Conservation (phyloP, 768 basidiomycete genomes). For the Tylopilus subfusipes region DNA sequence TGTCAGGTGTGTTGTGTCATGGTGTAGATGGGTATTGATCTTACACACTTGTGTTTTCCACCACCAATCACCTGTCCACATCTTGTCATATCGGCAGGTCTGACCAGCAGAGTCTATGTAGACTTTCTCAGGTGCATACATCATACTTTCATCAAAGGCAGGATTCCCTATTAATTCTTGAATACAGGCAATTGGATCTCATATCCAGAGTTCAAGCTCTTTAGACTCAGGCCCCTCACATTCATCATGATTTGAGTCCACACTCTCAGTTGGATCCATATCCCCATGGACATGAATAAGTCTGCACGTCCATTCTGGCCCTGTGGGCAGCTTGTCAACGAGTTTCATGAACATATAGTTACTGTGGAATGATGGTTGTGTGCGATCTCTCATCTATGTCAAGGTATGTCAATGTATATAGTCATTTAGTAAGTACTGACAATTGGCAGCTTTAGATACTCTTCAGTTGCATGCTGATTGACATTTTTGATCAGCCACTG, state of each 20-base stretch:
- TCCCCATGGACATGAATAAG: not conserved
- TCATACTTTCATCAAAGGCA: not conserved
- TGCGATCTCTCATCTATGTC: not conserved
- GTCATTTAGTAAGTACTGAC: not conserved
- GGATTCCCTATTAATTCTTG: not conserved
- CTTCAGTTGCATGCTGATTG: not conserved
- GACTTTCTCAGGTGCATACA: not conserved
- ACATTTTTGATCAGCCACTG: constrained; percentile 1
- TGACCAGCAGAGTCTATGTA: not conserved
- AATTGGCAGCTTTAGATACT: not conserved
- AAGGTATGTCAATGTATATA: not conserved
- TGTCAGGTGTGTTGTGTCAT: no score
- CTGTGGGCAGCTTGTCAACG: not conserved
- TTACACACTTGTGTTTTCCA: not conserved
- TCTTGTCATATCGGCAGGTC: not conserved
- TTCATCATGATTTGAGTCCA: not conserved
- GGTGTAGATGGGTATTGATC: no score
- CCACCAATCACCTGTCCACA: not conserved
- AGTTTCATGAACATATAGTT: not conserved
- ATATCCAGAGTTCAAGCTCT: not conserved
- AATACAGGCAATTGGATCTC: not conserved
- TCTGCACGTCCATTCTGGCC: not conserved
- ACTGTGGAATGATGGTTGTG: not conserved
- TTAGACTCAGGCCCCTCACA: not conserved
- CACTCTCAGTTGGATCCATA: not conserved